These are phyloP conservation scores for Capsicum chinense DNA, from an alignment of 257 asterid species.

Conservation along the genomic window DNA sequence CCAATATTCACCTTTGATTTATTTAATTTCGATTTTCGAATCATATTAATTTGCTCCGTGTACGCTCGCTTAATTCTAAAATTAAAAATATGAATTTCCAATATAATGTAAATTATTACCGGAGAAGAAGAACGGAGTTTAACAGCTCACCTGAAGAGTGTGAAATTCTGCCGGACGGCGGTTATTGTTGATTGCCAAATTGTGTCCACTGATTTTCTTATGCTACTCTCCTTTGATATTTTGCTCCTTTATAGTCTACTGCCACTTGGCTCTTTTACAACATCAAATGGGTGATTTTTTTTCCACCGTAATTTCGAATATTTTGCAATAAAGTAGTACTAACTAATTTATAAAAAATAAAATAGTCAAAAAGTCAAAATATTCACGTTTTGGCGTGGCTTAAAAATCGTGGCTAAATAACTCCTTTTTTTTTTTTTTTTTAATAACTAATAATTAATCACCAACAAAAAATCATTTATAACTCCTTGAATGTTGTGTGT, in stretches of 20 bases:
- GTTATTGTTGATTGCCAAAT: not conserved
- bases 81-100: not conserved
- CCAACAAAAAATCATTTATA: no score
- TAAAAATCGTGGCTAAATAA: no score
- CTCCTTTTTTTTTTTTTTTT: no score
- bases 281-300: no score
- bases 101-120: not conserved
- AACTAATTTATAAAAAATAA: no score
- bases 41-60: not conserved
- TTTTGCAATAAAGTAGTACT: no score
- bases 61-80: not conserved
- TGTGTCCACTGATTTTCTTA: constrained; percentile 10
- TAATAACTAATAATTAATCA: no score
- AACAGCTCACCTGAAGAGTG: not conserved
- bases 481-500: no score
- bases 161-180: not conserved
- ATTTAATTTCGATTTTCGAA: not conserved
- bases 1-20: not conserved
- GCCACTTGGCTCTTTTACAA: not conserved
- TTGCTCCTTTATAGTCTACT: not conserved
- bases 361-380: no score
- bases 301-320: no score
- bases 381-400: no score
- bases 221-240: not conserved
- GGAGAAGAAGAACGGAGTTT: constrained; percentile 11